These are phyloP conservation scores for Nitzschia inconspicua DNA, from an alignment of 108 stramenopile genomes.

Conservation along the genomic window DNA sequence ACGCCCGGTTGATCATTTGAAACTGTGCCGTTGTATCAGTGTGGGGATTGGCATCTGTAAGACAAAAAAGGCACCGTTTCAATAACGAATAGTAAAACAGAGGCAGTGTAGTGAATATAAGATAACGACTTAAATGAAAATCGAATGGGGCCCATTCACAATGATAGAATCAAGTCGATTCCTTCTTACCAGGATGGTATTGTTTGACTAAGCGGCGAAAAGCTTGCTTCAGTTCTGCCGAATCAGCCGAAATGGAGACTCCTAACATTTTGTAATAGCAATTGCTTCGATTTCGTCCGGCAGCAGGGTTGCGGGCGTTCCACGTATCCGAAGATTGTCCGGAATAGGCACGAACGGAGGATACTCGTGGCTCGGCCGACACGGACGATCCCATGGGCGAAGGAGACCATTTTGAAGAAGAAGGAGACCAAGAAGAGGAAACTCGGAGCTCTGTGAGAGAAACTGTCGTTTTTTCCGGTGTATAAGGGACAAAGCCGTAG, in stretches of 20 bases:
- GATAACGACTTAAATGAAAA: slow-evolving; percentile 13
- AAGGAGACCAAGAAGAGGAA: too few relatives aligned
- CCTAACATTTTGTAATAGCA: slow-evolving; percentile 73
- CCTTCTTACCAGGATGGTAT: slow-evolving; percentile 61
- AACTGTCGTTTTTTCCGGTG: too few relatives aligned
- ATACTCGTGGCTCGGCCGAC: too few relatives aligned
- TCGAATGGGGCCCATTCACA: background rate
- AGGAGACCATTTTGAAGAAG: too few relatives aligned
- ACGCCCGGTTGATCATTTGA: slow-evolving; percentile 79
- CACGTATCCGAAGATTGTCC: too few relatives aligned
- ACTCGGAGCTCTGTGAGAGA: too few relatives aligned
- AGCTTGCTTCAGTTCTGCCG: slow-evolving; percentile 73
- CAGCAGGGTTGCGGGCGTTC: too few relatives aligned
- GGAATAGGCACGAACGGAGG: too few relatives aligned
- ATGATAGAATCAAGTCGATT: background rate
- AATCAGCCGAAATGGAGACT: slow-evolving; percentile 48
- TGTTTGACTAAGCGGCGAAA: slow-evolving; percentile 76
- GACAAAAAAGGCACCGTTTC: too few relatives aligned
- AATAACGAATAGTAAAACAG: background rate
- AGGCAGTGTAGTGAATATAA: background rate
- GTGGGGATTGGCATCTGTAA: slow-evolving; percentile 71
- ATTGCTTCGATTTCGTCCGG: too few relatives aligned
- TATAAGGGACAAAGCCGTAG: too few relatives aligned
- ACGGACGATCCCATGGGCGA: too few relatives aligned
- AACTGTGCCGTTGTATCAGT: slow-evolving; percentile 68